Conservation (phyloP, 306 rosid genomes). For the Cucurbita maxima region DNA sequence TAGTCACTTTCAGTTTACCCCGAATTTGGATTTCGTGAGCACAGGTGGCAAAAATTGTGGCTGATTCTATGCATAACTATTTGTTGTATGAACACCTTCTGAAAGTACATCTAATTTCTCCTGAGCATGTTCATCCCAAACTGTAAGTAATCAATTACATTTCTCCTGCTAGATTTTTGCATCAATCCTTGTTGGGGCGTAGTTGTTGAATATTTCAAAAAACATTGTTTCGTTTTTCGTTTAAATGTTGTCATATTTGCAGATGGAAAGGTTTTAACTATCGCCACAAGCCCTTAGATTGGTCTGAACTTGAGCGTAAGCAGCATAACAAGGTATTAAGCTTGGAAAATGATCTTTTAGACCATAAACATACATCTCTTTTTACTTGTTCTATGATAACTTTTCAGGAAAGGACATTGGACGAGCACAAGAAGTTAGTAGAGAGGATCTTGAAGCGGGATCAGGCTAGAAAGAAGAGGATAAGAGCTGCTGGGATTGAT, state of each 20-base stretch:
- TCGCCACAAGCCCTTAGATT: conserved; percentile 37
- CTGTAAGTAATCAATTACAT: conserved; percentile 34
- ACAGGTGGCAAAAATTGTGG: conserved; percentile 84
- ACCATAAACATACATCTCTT: not conserved
- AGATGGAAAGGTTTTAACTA: conserved; percentile 70
- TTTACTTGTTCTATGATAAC: not conserved
- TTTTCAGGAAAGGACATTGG: conserved; percentile 59
- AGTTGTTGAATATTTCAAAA: too few species aligned
- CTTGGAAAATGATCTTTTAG: not conserved
- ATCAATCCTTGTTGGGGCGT: not conserved
- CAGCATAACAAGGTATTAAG: conserved; percentile 46
- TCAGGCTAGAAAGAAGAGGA: conserved; percentile 38
- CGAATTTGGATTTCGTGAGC: conserved; percentile 3
- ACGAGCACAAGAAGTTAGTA: conserved; percentile 51
- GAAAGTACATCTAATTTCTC: conserved; percentile 53
- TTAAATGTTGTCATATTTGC: not conserved
- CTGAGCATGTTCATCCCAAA: conserved; percentile 56
- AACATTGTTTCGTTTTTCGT: not conserved
- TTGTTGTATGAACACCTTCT: conserved; percentile 63
- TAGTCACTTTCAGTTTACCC: not conserved
- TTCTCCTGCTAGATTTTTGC: not conserved
- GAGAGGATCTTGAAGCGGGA: conserved; percentile 44
- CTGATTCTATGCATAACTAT: conserved; percentile 85
- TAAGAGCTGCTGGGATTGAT: conserved; percentile 75
- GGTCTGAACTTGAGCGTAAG: conserved; percentile 43